Base-by-base conservation (phyloP, 2,329 filamentous ascomycete species). In the Stagonosporopsis tanaceti region DNA sequence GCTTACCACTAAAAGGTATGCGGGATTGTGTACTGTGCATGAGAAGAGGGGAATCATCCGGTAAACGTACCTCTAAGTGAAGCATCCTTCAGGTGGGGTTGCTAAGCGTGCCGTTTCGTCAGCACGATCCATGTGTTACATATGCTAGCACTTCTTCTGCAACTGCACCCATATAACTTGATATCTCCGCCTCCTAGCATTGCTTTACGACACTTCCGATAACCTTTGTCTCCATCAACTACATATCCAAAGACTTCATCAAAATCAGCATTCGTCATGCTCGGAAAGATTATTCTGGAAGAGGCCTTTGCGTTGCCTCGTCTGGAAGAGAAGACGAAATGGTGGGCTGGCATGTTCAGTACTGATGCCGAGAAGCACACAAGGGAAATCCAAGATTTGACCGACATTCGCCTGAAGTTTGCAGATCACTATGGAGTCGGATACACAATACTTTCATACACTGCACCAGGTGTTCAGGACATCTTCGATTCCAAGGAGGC, bases 241-340 rank as follows among this genome's bases (percentile, higher is more conserved):
- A 34, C n/a, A 14, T 2, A 14, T 35, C 30, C 15, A 34, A 15
- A 27, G 14, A 9, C 5, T 5, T 17, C 25, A 11, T 22, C 35
- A 27, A 27, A 22, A n/a, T 47, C 8, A 6, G 6, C n/a, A 42
- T 41, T 53, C 60, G 50, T 22, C 9, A 87, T 87, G 84, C 74
- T 81, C 12, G 86, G 86, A 58, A 88, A 89, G 61, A 80, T 88
- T 56, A 83, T 83, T 12, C 78, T 88, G 22, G 86, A 88, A 70
- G 86, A 88, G 74, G 85, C 85, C 14, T 88, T 87, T 61, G 83
- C 82, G 59, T 78, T 87, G 6, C 85, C 87, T 41, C 81, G 85
- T 32, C 80, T 87, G 60, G 78, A 82, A 42, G 84, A 87, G 61
- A 83, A 83, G 71, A 85, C 84, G 5, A 77, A 78, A 64, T 87